Evolutionary conservation across 345 rosid species (phyloP).

Genomic region (Lenwebbia sp.): DNA sequence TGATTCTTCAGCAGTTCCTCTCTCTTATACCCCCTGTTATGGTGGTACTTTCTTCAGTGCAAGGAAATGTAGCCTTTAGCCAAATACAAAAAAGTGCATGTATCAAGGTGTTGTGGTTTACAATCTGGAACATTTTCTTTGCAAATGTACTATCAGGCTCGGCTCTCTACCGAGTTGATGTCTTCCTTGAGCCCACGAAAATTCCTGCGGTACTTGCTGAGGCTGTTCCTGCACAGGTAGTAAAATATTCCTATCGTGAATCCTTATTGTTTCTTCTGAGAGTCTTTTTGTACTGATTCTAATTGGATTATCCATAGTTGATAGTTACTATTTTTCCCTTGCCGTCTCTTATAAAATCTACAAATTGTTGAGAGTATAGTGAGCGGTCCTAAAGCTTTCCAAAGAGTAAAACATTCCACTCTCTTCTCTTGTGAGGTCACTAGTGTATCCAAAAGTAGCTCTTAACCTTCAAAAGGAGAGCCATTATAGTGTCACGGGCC

Average conservation of each 20-base stretch:
- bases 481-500: background rate
- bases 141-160: conserved; percentile 80
- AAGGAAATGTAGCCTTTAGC: conserved; percentile 68
- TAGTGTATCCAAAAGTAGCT: background rate
- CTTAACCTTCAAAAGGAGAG: background rate
- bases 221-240: conserved; percentile 88
- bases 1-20: conserved; percentile 58
- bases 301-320: background rate
- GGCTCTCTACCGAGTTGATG: conserved; percentile 43
- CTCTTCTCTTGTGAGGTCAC: background rate
- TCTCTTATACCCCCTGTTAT: conserved; percentile 56
- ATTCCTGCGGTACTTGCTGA: conserved; percentile 66
- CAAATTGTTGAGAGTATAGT: background rate
- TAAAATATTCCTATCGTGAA: background rate
- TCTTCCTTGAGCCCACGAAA: conserved; percentile 70
- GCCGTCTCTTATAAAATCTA: background rate
- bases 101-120: conserved; percentile 56
- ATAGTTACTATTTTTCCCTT: background rate
- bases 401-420: background rate
- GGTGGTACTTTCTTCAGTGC: conserved; percentile 63
- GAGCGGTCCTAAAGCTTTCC: background rate
- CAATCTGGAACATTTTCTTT: conserved; percentile 82
- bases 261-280: background rate
- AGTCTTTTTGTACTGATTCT: background rate
- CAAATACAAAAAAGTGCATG: conserved; percentile 71